Evolutionary conservation across 352 stramenopile species (phyloP), one percentile per base, ranked within the genome.

Genomic region (Pythium folliculosum): DNA sequence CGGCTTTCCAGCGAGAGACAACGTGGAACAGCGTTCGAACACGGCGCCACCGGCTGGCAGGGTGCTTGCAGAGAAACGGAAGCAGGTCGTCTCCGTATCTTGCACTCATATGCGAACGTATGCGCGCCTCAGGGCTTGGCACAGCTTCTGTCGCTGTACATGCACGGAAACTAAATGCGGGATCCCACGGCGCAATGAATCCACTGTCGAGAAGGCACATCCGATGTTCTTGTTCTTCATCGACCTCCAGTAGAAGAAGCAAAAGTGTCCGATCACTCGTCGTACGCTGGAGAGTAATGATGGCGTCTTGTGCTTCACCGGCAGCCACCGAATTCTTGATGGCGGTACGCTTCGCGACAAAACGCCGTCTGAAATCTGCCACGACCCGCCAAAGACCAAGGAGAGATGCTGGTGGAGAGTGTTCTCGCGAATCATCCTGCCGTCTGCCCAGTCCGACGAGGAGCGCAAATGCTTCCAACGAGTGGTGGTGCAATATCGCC

Each of bases 401-500:
- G 80, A 89, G 55, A 30, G 25, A 63, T 2, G 19, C 47, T 5
- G 63, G 69, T 50, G 63, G 69, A 17, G 30, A 14, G 5, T 25
- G 40, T 8, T 53, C 23, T 22, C 16, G 21, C 17, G 5, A 7
- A 21, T 17, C n/a, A n/a, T n/a, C n/a, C n/a, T n/a, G 10, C 40
- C 17, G 1, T 47, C 40, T 47, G 13, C 50, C 35, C 30, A 67
- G 16, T n/a, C 23, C 58, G 75, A 84, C 37, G 81, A 77, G 48
- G 69, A 81, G 13, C 55, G 77, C 59, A 73, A 70, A 67, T 45
- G 43, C 0, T 51, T 59, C 6, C 76, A 64, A 58, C 13, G 71
- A 65, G 19, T 77, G 75, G n/a, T 92, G 86, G 40, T 94, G 72
- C 27, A 94, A 27, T 9, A 94, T 50, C 4, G 65, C 77, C 3